Percentiles rank a stretch among this genome's conserved stretches.
These are phyloP conservation scores for Candida dajiaensis DNA, from an alignment of 805 yeast species.

Conservation along the genomic window DNA sequence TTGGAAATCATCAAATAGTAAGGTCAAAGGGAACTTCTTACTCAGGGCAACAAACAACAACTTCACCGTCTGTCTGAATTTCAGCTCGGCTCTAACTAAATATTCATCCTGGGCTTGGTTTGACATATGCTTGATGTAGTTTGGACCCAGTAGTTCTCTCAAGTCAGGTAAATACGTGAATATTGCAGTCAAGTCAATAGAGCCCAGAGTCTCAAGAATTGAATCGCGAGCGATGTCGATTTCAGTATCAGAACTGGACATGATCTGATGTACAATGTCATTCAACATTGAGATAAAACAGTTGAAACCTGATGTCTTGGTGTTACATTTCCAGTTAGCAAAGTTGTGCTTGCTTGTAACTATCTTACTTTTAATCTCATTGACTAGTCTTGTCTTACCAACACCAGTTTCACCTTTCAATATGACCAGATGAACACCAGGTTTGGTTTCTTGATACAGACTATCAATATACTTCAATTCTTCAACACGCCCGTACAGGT, in stretches of 20 bases:
- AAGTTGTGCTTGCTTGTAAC: constrained; percentile 26
- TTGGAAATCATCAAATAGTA: constrained; percentile 41
- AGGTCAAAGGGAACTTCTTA: constrained; percentile 33
- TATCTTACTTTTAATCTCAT: constrained; percentile 32
- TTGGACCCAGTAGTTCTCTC: constrained; percentile 35
- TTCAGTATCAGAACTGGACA: constrained; percentile 30
- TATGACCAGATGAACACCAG: constrained; percentile 25
- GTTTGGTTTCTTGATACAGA: constrained; percentile 13
- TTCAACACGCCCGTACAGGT: constrained; percentile 25
- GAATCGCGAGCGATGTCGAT: constrained; percentile 36
- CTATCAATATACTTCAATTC: constrained; percentile 21
- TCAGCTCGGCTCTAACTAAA: constrained; percentile 31
- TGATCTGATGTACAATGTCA: constrained; percentile 34
- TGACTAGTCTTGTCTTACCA: constrained; percentile 39
- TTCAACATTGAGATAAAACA: constrained; percentile 34
- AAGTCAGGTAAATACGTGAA: constrained; percentile 41
- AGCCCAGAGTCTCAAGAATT: constrained; percentile 31
- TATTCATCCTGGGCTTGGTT: constrained; percentile 17
- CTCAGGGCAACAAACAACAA: constrained; percentile 36
- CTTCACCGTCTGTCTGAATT: constrained; percentile 37
- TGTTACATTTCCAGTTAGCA: constrained; percentile 25
- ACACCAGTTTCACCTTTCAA: constrained; percentile 38
- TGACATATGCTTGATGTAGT: constrained; percentile 26
- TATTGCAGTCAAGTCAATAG: constrained; percentile 34
- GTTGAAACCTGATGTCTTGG: constrained; percentile 31